These are phyloP conservation scores for Pythium folliculosum DNA, from an alignment of 352 stramenopile species.

Conservation along the genomic window DNA sequence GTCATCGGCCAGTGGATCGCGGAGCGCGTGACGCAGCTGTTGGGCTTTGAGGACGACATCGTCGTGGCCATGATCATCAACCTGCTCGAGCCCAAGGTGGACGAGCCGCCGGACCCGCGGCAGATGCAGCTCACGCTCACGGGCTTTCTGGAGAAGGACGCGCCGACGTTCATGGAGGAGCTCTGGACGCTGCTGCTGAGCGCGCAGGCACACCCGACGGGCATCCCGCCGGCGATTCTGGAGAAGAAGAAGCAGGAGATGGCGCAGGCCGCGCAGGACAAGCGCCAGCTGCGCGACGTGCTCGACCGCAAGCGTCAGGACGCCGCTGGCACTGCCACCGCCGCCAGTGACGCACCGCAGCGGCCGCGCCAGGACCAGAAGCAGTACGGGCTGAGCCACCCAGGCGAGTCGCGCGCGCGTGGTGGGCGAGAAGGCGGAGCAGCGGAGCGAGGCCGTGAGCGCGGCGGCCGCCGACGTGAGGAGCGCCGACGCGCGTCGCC, in stretches of 20 bases:
- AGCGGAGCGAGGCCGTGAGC: neutral
- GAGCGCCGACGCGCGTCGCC: slow-evolving; percentile 19
- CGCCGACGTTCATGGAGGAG: slow-evolving; percentile 83
- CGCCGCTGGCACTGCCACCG: neutral
- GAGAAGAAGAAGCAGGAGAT: slow-evolving; percentile 92
- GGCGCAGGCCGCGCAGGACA: slow-evolving; percentile 54
- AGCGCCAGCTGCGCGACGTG: slow-evolving; percentile 58
- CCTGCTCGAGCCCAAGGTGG: slow-evolving; percentile 76
- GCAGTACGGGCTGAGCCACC: slow-evolving; percentile 21
- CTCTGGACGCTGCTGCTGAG: slow-evolving; percentile 90
- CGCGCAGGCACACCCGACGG: slow-evolving; percentile 83
- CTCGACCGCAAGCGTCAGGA: slow-evolving; percentile 56
- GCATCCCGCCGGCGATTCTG: slow-evolving; percentile 84
- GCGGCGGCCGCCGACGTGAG: slow-evolving; percentile 2
- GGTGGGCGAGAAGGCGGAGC: neutral
- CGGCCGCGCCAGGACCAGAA: neutral
- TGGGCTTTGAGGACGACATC: slow-evolving; percentile 93
- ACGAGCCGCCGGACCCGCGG: slow-evolving; percentile 77
- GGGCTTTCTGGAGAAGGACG: slow-evolving; percentile 91
- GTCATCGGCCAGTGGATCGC: slow-evolving; percentile 90
- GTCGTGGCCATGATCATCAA: slow-evolving; percentile 86
- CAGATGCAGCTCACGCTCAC: slow-evolving; percentile 89
- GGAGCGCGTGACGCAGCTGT: slow-evolving; percentile 81
- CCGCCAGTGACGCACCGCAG: neutral
- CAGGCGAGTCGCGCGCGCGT: neutral